These are phyloP conservation scores for Diphasiastrum complanatum DNA, from an alignment of 83 land plant genomes.

Conservation along the genomic window DNA sequence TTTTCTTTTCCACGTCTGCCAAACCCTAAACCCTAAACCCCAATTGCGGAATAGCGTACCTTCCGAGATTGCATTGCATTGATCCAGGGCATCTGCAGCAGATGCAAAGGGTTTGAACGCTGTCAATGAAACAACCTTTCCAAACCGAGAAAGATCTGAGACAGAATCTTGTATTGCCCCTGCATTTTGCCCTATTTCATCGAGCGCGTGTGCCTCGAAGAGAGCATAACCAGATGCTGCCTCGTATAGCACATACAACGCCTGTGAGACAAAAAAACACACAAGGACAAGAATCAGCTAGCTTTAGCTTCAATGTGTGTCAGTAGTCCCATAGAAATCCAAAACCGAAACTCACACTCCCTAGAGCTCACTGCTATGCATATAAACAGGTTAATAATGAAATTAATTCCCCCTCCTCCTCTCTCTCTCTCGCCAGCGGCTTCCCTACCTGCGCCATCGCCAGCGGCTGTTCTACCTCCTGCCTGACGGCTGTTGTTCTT, in stretches of 20 bases:
- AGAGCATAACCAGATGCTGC: conserved; percentile 83
- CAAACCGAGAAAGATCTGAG: conserved; percentile 75
- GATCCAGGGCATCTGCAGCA: conserved; percentile 84
- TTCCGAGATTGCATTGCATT: conserved; percentile 91
- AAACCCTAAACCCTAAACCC: neutral
- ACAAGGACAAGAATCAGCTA: no score
- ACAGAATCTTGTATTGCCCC: conserved; percentile 81
- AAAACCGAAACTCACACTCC: no score
- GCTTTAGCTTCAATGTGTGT: no score
- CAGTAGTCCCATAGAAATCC: no score
- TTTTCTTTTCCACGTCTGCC: neutral
- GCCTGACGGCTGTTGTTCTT: no score
- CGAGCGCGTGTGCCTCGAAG: conserved; percentile 71
- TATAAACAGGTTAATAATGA: no score
- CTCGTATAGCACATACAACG: conserved; percentile 68
- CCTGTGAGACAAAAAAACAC: no score
- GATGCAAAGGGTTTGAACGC: conserved; percentile 83
- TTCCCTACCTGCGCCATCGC: no score
- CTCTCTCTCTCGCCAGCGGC: no score
- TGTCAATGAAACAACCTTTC: conserved; percentile 68
- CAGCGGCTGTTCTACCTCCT: no score
- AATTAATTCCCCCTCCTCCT: no score
- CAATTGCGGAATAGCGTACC: conserved; percentile 42
- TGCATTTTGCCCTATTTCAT: conserved; percentile 87
- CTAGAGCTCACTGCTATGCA: no score